Conservation (phyloP, 495 filamentous ascomycete genomes). For the Tuber melanosporum region DNA sequence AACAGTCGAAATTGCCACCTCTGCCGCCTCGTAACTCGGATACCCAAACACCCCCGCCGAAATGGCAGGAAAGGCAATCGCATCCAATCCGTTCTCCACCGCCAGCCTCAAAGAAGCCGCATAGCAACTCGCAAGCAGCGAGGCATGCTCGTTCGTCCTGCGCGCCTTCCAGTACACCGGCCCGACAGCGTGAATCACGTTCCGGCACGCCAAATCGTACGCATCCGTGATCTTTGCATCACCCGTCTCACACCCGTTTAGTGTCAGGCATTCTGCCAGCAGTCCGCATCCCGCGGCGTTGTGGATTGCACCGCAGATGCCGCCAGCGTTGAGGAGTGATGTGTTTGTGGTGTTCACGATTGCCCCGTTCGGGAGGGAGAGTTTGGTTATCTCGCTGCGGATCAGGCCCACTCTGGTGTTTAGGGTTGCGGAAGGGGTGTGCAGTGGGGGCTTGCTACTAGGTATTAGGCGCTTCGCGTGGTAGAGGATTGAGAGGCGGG, state of each 20-base stretch:
- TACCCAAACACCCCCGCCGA: constrained; percentile 91
- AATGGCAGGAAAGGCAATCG: constrained; percentile 73
- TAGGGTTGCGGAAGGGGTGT: constrained; percentile 48
- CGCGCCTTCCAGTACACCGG: constrained; percentile 59
- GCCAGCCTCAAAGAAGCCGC: constrained; percentile 65
- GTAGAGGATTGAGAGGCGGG: constrained; percentile 37
- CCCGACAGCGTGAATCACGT: constrained; percentile 85
- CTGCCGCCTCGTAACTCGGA: constrained; percentile 64
- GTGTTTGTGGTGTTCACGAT: constrained; percentile 93
- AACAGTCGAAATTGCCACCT: constrained; percentile 61
- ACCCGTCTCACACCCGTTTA: constrained; percentile 70
- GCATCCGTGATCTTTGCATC: constrained; percentile 75
- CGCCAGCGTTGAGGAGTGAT: constrained; percentile 73
- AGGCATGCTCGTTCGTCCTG: constrained; percentile 32
- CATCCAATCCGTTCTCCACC: constrained; percentile 56
- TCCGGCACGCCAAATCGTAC: constrained; percentile 65
- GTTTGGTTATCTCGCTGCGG: constrained; percentile 73
- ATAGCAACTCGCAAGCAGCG: constrained; percentile 58
- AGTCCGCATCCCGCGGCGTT: constrained; percentile 62
- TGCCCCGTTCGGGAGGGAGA: constrained; percentile 58
- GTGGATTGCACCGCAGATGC: constrained; percentile 86
- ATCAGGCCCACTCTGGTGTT: constrained; percentile 70
- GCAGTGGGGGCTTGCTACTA: constrained; percentile 32
- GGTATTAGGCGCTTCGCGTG: constrained; percentile 42
- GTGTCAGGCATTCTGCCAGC: constrained; percentile 57